Evolutionary conservation across 768 basidiomycete species (phyloP).

Genomic region (Tulasnella sp.): DNA sequence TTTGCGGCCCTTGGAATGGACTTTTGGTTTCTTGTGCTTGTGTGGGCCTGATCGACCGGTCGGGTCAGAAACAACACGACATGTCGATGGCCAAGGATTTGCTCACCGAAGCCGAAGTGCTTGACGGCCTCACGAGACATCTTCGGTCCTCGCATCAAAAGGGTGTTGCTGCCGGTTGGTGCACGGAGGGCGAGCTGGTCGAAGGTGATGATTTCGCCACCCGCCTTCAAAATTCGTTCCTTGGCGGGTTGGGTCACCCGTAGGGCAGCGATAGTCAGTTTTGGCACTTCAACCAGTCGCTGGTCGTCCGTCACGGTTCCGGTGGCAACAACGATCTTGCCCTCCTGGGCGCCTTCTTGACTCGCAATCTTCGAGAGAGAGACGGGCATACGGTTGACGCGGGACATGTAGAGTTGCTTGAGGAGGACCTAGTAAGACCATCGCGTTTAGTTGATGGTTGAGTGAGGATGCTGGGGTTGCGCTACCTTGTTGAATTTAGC

Average conservation of each 20-base stretch:
- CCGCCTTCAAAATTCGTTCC: constrained; percentile 90
- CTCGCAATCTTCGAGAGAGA: constrained; percentile 86
- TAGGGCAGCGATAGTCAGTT: constrained; percentile 86
- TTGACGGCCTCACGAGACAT: constrained; percentile 89
- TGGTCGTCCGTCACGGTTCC: constrained; percentile 93
- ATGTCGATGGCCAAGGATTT: neutral
- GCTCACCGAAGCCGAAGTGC: constrained; percentile 88
- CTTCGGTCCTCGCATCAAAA: constrained; percentile 84
- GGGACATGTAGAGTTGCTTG: constrained; percentile 91
- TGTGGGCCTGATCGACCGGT: constrained; percentile 48
- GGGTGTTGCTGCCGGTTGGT: constrained; percentile 90
- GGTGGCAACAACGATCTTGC: constrained; percentile 81
- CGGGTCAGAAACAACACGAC: neutral
- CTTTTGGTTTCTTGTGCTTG: constrained; percentile 98
- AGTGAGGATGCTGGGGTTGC: neutral
- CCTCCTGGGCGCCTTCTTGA: constrained; percentile 62
- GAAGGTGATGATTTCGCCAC: constrained; percentile 88
- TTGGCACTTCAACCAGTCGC: constrained; percentile 74
- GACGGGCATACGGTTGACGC: constrained; percentile 91
- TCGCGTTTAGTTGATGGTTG: neutral
- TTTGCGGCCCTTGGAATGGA: constrained; percentile 92
- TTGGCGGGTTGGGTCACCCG: constrained; percentile 86
- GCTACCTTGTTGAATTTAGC: constrained; percentile 86
- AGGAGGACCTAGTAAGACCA: constrained; percentile 57
- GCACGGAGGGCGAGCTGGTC: constrained; percentile 93